Evolutionary conservation across 75 land plant species (phyloP).

Genomic region (Chamaecyparis obtusa): DNA sequence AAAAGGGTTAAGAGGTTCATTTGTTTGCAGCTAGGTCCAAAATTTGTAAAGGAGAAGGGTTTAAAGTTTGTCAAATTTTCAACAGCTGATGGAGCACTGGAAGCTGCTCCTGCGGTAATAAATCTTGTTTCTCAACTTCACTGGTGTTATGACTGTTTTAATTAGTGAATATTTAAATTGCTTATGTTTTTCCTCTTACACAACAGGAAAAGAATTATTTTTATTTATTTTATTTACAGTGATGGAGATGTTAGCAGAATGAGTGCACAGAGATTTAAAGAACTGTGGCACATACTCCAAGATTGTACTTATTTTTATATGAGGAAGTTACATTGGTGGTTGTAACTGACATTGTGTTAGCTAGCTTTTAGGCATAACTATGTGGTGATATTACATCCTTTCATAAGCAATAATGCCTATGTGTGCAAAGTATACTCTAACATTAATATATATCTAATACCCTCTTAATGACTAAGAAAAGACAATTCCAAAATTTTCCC

Average conservation of each 20-base stretch:
- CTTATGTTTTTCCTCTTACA: not conserved
- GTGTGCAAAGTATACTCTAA: no score
- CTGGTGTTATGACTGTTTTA: not conserved
- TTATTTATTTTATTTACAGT: not conserved
- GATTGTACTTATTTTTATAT: no score
- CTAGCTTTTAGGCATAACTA: no score
- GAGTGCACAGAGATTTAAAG: no score
- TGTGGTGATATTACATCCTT: no score
- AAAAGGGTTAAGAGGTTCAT: not conserved
- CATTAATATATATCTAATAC: no score
- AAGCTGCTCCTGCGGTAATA: constrained; percentile 95
- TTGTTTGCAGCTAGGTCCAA: constrained; percentile 65
- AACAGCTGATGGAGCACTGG: constrained; percentile 97
- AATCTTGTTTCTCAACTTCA: not conserved
- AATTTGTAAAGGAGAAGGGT: constrained; percentile 77
- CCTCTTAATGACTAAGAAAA: no score
- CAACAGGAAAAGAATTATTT: not conserved
- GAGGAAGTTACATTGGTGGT: no score
- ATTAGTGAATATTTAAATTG: not conserved
- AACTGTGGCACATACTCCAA: no score
- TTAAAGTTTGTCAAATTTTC: constrained; percentile 72
- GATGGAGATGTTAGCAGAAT: not conserved
- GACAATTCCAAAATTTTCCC: no score
- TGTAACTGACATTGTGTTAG: no score
- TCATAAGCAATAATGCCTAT: no score